Percentiles rank a stretch among this genome's conserved stretches.
phyloP scores from a whole-genome alignment of 2,329 filamentous ascomycete genomes.

The Colletotrichum tamarilloi region DNA sequence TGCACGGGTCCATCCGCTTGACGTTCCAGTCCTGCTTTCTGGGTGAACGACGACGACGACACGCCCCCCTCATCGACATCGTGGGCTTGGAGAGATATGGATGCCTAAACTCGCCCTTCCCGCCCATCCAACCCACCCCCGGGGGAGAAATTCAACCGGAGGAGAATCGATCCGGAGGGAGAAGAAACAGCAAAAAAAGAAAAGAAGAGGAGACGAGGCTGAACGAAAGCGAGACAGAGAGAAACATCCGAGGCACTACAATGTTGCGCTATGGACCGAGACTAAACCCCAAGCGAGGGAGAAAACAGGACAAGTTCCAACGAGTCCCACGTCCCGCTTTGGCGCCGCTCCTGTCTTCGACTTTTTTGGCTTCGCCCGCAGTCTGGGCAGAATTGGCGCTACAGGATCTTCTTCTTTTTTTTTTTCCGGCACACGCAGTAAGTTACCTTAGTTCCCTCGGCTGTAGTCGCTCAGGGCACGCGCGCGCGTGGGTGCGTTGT shows the following conservation, averaged over 20 bases:
- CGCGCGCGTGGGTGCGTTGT: background rate
- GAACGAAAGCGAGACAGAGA: background rate
- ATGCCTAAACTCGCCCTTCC: background rate
- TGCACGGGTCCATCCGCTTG: background rate
- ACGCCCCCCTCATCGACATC: background rate
- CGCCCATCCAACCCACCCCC: background rate
- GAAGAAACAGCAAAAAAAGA: background rate
- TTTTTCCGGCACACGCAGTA: background rate
- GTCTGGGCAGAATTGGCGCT: background rate
- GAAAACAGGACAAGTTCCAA: background rate
- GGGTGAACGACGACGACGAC: too few species aligned
- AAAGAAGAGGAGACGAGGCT: background rate
- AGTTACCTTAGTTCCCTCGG: background rate
- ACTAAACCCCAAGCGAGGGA: background rate
- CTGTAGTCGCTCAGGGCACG: background rate
- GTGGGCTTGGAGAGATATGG: background rate
- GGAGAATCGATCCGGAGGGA: background rate
- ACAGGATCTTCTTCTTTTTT: background rate
- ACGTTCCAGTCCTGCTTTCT: background rate
- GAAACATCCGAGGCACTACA: background rate
- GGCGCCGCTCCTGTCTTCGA: background rate
- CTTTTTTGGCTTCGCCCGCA: background rate
- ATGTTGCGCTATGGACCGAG: background rate
- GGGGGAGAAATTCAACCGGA: background rate
- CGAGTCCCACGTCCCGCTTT: background rate